Percentiles rank a stretch among this genome's conserved stretches.
Conservation (phyloP, 805 yeast genomes). For the Saccharomycopsis sp. region DNA sequence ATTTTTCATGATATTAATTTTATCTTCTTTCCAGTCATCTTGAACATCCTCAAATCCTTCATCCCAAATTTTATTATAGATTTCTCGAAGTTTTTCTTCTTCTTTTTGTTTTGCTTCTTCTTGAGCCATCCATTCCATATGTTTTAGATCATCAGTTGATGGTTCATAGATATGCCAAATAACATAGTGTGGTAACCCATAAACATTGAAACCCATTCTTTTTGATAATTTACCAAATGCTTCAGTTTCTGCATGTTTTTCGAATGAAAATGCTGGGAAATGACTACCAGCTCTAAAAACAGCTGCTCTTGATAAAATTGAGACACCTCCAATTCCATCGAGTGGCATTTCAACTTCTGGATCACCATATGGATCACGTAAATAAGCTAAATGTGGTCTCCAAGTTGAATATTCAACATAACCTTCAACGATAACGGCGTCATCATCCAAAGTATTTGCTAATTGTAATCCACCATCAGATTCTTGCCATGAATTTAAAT, state of each 20-base stretch:
- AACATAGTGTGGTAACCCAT: constrained; percentile 89
- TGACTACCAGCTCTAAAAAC: constrained; percentile 85
- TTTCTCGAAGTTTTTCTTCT: constrained; percentile 50
- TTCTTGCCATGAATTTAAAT: constrained; percentile 79
- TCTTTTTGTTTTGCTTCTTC: constrained; percentile 61
- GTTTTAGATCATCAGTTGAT: constrained; percentile 77
- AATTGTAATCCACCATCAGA: constrained; percentile 71
- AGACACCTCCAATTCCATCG: constrained; percentile 97
- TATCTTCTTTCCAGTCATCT: constrained; percentile 64
- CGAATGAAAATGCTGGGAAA: constrained; percentile 94
- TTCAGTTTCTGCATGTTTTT: constrained; percentile 96
- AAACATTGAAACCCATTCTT: constrained; percentile 76
- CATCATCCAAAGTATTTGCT: constrained; percentile 75
- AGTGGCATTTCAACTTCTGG: constrained; percentile 87
- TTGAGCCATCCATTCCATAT: constrained; percentile 83
- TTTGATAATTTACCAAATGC: constrained; percentile 89
- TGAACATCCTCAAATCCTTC: constrained; percentile 70
- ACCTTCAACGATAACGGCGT: constrained; percentile 95
- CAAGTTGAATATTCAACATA: constrained; percentile 96
- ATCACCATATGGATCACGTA: constrained; percentile 91
- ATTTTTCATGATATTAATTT: constrained; percentile 61
- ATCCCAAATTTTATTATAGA: constrained; percentile 64
- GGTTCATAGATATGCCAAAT: constrained; percentile 98
- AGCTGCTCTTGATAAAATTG: constrained; percentile 76
- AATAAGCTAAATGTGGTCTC: constrained; percentile 93